Base-by-base conservation (phyloP, 345 rosid species). In the Fremontodendron californicum region DNA sequence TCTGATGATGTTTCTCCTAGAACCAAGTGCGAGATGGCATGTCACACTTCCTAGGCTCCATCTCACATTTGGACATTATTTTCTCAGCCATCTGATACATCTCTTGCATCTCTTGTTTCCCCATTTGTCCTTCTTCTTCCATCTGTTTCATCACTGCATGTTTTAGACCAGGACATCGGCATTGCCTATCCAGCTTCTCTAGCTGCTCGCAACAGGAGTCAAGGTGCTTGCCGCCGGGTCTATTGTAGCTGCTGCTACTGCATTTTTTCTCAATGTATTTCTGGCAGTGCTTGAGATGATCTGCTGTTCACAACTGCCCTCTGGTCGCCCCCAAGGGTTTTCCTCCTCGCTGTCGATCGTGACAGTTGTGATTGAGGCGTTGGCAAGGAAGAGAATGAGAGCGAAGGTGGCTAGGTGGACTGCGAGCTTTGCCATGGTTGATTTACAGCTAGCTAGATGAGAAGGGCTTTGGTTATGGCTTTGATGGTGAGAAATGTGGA, bases 361-460 rank as follows among this genome's bases (percentile, higher is more conserved):
- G 13, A 69, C 21, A 0, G 73, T 54, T 2, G 63, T 54, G 76
- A 73, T 37, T 3, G 76, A 52, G 15, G 77, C 77, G 27, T 74
- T 60, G 15, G 67, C 48, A 2, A 74, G 67, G 67, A 58, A 58
- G 37, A 74, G 46, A 39, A 73, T 1, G 21, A 74, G 77, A 27
- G 77, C 77, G 10, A 74, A 3, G 27, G 67, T 74, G 54, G 66
- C 54, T 21, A 74, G 49, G 77, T 15, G 64, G 67, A 16, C 21
- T 15, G 51, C 51, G 51, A 74, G 39, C 54, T 74, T 74, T 74
- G 67, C 77, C 77, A 74, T 73, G 16, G 66, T 57, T 54, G 48
- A 33, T 10, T 5, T 31, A 2, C 6, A 1, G 37, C 9, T 49
- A 15, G 6, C 15, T 39, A 35, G 16, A 39, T 40, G 27, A 29